Base-by-base conservation (phyloP, 805 yeast species). In the Hanseniaspora osmophila region DNA sequence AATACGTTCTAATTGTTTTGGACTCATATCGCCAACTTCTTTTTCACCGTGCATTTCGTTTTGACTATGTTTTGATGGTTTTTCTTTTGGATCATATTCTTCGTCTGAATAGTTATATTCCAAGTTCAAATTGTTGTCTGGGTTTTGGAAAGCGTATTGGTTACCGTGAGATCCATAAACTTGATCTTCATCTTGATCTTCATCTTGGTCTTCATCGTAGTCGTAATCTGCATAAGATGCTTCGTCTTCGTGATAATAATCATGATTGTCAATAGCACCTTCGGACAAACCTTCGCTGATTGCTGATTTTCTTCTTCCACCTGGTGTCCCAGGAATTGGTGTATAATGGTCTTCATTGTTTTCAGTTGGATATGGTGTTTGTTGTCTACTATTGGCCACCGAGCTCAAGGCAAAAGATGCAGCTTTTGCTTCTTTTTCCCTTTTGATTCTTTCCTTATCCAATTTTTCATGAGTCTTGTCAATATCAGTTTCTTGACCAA, bases 371-470 rank as follows among this genome's bases (percentile, higher is more conserved):
- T 11, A 32, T 32, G 35, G 35, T 32, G 13, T 32, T 32, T 32
- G 35, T n/a, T 32, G 35, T 32, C 15, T 11, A 11, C 35, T 32
- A 22, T 55, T 18, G 47, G 47, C 15, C 48, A 49, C 17, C 30
- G 60, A 55, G 38, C 69, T 63, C 40, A 68, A 51, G 5, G 70
- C 70, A 52, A 68, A 67, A 1, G 71, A 60, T 33, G 68, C 69
- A 16, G 70, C 69, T 37, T 59, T 58, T 3, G 73, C 73, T 46
- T 66, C 71, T 47, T 56, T 65, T 47, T 67, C 71, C 47, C 66
- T 63, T 48, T 64, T 67, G 11, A 59, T 43, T 45, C 65, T 59
- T 51, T 66, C 71, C 47, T 64, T 51, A 37, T 58, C 59, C 18
- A 57, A 51, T 41, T 58, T 62, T 15, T 54, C 61, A 46, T 54